phyloP scores from a whole-genome alignment of 202 grass and related monocot species.

The Saccharum hybrid region DNA sequence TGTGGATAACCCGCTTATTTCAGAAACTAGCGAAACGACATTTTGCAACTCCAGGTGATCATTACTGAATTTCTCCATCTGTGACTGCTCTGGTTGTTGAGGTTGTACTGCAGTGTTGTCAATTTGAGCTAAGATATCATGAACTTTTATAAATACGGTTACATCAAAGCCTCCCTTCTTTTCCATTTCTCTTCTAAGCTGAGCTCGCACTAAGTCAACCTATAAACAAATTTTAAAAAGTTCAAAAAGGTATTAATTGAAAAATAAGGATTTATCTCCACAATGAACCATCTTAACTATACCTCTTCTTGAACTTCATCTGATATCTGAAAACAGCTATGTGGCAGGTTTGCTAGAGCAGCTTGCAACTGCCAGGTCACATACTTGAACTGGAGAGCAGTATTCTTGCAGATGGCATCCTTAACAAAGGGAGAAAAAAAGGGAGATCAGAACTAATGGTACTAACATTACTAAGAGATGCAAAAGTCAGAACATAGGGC shows the following conservation, averaged over 20 bases:
- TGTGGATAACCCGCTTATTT: slow-evolving; percentile 64
- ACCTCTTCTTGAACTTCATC: slow-evolving; percentile 99
- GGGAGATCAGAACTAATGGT: slow-evolving; percentile 31
- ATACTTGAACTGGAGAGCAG: slow-evolving; percentile 73
- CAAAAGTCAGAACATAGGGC: neutral
- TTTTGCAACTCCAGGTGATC: slow-evolving; percentile 60
- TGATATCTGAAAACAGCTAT: slow-evolving; percentile 79
- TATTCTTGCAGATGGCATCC: slow-evolving; percentile 60
- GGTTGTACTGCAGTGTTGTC: slow-evolving; percentile 46
- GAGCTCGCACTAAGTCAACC: slow-evolving; percentile 86
- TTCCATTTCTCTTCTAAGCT: slow-evolving; percentile 88
- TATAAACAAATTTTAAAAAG: slow-evolving; percentile 44
- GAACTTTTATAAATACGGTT: slow-evolving; percentile 77
- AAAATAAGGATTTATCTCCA: slow-evolving; percentile 1
- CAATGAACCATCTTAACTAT: slow-evolving; percentile 38
- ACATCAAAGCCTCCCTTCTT: slow-evolving; percentile 70
- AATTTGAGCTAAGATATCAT: slow-evolving; percentile 59
- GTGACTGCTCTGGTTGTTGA: slow-evolving; percentile 41
- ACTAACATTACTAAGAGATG: slow-evolving; percentile 8
- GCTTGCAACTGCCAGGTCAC: slow-evolving; percentile 82
- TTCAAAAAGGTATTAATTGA: slow-evolving; percentile 25
- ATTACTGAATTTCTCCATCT: slow-evolving; percentile 43
- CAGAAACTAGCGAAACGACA: slow-evolving; percentile 58
- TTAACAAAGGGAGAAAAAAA: slow-evolving; percentile 36
- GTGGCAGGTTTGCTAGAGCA: slow-evolving; percentile 66